A percentile compares a stretch with the other conserved stretches of the same genome.
phyloP scores from a whole-genome alignment of 2,329 filamentous ascomycete species.

The Epicoccum nigrum region DNA sequence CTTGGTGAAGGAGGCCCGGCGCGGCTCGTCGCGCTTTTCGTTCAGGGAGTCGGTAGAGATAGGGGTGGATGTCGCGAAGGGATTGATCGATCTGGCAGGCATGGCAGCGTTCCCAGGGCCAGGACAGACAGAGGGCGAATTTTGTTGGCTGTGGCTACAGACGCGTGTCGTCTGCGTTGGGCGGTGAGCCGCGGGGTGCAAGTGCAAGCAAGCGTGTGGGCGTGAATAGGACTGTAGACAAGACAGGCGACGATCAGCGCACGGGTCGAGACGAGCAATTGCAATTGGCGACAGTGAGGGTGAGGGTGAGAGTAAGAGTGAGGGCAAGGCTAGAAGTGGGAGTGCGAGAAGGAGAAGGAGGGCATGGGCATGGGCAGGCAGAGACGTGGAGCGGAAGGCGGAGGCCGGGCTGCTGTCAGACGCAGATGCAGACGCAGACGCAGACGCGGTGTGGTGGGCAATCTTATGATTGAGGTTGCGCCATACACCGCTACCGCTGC shows the following conservation, averaged over 20 bases:
- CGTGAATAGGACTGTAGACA: constrained; percentile 1
- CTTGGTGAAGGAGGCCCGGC: constrained; percentile 62
- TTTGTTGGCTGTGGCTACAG: neutral
- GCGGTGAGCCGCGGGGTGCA: neutral
- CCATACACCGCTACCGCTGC: neutral
- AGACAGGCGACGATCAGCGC: constrained; percentile 12
- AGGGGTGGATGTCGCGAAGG: constrained; percentile 61
- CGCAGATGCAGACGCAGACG: too few relatives aligned
- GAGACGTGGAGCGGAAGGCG: constrained; percentile 2
- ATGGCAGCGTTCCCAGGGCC: constrained; percentile 52
- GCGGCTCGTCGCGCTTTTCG: constrained; percentile 61
- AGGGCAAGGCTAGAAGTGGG: too few relatives aligned
- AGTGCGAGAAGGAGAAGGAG: neutral
- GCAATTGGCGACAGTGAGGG: constrained; percentile 14
- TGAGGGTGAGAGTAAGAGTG: too few relatives aligned
- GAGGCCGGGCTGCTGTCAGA: constrained; percentile 7
- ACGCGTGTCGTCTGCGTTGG: constrained; percentile 6
- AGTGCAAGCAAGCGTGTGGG: neutral
- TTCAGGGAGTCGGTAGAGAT: constrained; percentile 56
- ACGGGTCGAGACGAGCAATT: constrained; percentile 1
- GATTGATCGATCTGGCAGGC: constrained; percentile 67
- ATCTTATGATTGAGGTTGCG: constrained; percentile 7
- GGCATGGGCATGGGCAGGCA: neutral
- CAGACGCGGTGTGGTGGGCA: constrained; percentile 1
- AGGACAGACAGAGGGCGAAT: neutral